Evolutionary conservation across 2,329 filamentous ascomycete species (phyloP).

Genomic region (Ophiostoma quercus): DNA sequence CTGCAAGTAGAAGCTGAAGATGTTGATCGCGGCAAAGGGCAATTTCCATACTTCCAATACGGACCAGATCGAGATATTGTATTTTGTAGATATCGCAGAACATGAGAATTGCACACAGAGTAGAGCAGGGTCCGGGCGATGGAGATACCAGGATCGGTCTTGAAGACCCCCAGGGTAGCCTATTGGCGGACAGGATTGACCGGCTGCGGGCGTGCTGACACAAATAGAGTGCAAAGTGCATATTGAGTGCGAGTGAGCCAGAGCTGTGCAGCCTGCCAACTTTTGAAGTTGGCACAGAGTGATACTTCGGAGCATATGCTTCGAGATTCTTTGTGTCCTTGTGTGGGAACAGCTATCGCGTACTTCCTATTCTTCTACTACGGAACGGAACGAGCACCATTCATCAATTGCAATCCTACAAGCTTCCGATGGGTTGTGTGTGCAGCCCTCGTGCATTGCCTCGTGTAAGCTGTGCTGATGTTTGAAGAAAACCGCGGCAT

Average conservation of each 20-base stretch:
- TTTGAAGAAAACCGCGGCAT: background rate
- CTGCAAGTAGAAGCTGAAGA: background rate
- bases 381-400: background rate
- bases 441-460: background rate
- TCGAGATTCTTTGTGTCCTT: background rate
- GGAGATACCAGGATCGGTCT: background rate
- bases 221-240: slow-evolving; percentile 5
- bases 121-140: background rate
- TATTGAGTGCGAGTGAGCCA: background rate
- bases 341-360: background rate
- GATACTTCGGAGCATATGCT: slow-evolving; percentile 14
- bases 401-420: background rate
- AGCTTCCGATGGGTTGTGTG: background rate
- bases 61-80: background rate
- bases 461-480: slow-evolving; percentile 8
- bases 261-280: background rate
- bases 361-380: background rate
- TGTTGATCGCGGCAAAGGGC: background rate
- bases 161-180: background rate
- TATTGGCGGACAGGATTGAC: background rate
- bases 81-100: background rate
- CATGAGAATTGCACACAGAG: background rate
- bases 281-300: background rate
- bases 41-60: background rate
- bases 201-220: background rate